These are phyloP conservation scores for Neurospora sp. DNA, from an alignment of 495 filamentous ascomycete genomes.

Conservation along the genomic window DNA sequence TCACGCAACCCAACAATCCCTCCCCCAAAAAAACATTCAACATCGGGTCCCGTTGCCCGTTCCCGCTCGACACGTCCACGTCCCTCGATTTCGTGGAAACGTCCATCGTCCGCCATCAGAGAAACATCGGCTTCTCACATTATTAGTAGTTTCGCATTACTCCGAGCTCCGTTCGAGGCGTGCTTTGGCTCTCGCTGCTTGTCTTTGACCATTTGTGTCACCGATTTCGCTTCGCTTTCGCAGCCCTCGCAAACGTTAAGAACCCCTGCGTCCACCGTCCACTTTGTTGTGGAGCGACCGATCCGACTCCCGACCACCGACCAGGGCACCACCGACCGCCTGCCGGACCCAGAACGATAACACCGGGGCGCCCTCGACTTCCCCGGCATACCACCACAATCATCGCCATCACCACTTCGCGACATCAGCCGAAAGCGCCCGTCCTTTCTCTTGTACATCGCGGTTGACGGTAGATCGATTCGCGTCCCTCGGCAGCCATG, in stretches of 20 bases:
- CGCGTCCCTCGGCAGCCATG: slow-evolving; percentile 22
- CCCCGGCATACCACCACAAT: slow-evolving; percentile 13
- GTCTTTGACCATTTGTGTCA: neutral
- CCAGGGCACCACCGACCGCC: neutral
- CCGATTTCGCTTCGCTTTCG: neutral
- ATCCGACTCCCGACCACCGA: neutral
- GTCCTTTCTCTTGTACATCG: slow-evolving; percentile 1
- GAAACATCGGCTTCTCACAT: neutral
- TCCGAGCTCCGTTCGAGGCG: neutral
- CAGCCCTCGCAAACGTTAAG: neutral
- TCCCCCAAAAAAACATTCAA: neutral
- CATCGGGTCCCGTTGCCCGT: neutral
- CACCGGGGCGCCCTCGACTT: neutral
- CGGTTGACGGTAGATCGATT: neutral
- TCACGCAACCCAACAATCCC: neutral
- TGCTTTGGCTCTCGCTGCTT: neutral
- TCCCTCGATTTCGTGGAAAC: neutral
- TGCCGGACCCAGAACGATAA: neutral
- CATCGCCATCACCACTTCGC: slow-evolving; percentile 3
- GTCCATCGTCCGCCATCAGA: neutral
- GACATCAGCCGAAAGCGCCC: slow-evolving; percentile 3
- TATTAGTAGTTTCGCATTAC: neutral
- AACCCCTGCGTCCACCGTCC: neutral
- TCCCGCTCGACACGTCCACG: neutral
- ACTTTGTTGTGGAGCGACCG: neutral